These are phyloP conservation scores for Saccharomyces pastorianus DNA, from an alignment of 1,139 yeast genomes.

Conservation along the genomic window DNA sequence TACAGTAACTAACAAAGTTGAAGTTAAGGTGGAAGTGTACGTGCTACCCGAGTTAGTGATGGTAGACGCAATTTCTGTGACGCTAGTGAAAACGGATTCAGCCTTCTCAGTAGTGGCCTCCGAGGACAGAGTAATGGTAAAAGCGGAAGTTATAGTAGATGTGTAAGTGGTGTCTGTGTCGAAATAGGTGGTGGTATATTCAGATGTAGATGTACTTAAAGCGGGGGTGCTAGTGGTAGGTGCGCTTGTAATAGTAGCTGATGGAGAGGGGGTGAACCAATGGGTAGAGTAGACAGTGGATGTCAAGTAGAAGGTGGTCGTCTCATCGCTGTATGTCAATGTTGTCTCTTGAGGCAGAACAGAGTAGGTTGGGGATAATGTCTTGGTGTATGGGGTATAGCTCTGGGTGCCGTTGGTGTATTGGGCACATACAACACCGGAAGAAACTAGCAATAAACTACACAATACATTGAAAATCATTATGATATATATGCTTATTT, in stretches of 20 bases:
- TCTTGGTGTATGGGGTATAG: constrained; percentile 17
- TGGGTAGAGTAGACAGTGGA: constrained; percentile 18
- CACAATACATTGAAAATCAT: background rate
- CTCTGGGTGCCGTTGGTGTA: constrained; percentile 13
- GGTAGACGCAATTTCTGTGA: constrained; percentile 9
- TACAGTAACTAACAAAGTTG: constrained; percentile 15
- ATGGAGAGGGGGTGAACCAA: constrained; percentile 13
- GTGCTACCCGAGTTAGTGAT: constrained; percentile 9
- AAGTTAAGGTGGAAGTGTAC: constrained; percentile 18
- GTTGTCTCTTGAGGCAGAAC: constrained; percentile 14
- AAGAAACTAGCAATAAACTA: background rate
- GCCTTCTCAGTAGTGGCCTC: constrained; percentile 1
- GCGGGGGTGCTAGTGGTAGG: background rate
- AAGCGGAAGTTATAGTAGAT: constrained; percentile 4
- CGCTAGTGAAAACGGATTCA: constrained; percentile 6
- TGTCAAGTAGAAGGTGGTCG: constrained; percentile 23
- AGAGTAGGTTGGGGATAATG: constrained; percentile 17
- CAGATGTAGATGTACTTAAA: background rate
- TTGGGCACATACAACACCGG: constrained; percentile 11
- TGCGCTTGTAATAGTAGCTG: constrained; percentile 3
- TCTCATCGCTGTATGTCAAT: constrained; percentile 17
- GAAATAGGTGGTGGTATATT: constrained; percentile 1
- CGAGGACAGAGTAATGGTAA: background rate
- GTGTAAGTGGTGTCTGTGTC: constrained; percentile 1
- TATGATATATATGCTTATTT: background rate